These are phyloP conservation scores for Trypethelium eluteriae DNA, from an alignment of 495 filamentous ascomycete species.

Conservation along the genomic window DNA sequence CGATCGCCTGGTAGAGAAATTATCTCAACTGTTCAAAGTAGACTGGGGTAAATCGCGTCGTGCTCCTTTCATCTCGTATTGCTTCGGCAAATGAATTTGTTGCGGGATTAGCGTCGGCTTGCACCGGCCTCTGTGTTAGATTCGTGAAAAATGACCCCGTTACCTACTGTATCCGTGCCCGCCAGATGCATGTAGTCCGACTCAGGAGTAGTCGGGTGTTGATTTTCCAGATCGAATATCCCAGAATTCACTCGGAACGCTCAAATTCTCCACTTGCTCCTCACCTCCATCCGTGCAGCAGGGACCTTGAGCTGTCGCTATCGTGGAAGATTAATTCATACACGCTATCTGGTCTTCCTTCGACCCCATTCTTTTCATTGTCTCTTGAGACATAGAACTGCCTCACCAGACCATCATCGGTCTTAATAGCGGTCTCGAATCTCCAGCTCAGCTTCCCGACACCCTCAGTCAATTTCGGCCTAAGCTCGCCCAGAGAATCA, in stretches of 20 bases:
- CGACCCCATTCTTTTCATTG: neutral
- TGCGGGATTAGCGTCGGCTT: no score
- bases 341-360: neutral
- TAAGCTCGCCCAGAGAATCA: conserved; percentile 12
- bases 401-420: conserved; percentile 14
- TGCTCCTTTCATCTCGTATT: no score
- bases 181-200: no score
- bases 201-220: neutral
- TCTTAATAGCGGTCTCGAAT: conserved; percentile 3
- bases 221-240: neutral
- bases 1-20: no score
- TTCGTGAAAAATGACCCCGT: no score
- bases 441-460: conserved; percentile 13
- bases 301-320: neutral
- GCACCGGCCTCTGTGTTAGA: no score
- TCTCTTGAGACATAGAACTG: conserved; percentile 14
- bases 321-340: conserved; percentile 13
- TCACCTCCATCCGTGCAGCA: neutral
- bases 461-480: conserved; percentile 13
- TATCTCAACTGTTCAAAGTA: no score
- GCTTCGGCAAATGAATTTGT: no score
- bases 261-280: neutral
- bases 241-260: neutral
- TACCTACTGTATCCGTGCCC: no score
- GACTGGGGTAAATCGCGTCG: no score